phyloP scores from a whole-genome alignment of 352 stramenopile species.

The Pilasporangium apinafurcum region DNA sequence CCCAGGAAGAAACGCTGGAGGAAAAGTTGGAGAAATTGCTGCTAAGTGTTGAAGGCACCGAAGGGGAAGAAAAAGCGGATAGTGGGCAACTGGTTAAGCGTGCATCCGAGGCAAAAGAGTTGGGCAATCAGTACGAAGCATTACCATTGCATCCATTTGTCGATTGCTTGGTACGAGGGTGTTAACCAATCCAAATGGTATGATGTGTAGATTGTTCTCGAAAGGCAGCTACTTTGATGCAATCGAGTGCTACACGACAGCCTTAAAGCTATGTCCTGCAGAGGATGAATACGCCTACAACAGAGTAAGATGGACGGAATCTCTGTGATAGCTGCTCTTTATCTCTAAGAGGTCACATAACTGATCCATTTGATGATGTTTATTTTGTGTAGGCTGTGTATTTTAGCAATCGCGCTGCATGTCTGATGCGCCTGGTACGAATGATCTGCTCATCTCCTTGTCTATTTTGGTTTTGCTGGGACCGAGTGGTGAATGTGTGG shows the following conservation, averaged over 20 bases:
- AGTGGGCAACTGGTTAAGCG: constrained; percentile 48
- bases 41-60: no score
- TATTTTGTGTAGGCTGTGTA: constrained; percentile 54
- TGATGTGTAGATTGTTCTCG: constrained; percentile 53
- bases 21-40: constrained; percentile 50
- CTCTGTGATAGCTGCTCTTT: background rate
- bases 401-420: constrained; percentile 82
- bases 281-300: constrained; percentile 82
- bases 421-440: constrained; percentile 53
- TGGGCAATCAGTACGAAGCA: constrained; percentile 69
- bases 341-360: background rate
- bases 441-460: background rate
- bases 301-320: constrained; percentile 19
- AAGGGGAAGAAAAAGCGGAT: constrained; percentile 20
- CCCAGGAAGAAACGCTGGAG: constrained; percentile 56
- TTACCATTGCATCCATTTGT: background rate
- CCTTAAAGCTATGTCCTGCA: constrained; percentile 67
- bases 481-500: background rate
- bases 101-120: constrained; percentile 68
- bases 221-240: constrained; percentile 68
- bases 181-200: background rate
- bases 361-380: constrained; percentile 1
- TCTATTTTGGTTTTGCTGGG: background rate
- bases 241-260: constrained; percentile 81
- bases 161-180: background rate